Conservation (phyloP, 2,329 filamentous ascomycete species). For the Pseudogymnoascus sp. region DNA sequence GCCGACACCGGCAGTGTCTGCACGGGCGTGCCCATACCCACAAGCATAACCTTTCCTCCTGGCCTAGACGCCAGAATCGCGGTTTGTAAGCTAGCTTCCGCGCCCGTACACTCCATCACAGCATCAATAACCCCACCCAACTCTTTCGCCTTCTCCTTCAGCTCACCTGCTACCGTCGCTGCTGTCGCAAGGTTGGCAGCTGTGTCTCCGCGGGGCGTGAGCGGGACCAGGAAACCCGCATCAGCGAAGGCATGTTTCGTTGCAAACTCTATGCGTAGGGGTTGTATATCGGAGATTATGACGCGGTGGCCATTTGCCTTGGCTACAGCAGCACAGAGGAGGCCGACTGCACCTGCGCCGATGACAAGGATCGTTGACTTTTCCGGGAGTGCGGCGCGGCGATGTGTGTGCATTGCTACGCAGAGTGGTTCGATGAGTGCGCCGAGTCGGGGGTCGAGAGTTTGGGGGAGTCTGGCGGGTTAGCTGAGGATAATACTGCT, state of each 20-base stretch:
- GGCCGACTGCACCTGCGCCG: conserved; percentile 78
- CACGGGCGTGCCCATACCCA: conserved; percentile 81
- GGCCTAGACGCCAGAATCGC: conserved; percentile 61
- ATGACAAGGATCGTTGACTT: conserved; percentile 76
- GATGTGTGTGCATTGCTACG: conserved; percentile 77
- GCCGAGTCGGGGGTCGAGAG: conserved; percentile 73
- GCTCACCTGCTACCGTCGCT: conserved; percentile 29
- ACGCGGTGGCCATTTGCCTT: conserved; percentile 74
- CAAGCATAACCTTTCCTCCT: conserved; percentile 78
- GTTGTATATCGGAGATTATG: conserved; percentile 78
- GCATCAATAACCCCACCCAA: conserved; percentile 64
- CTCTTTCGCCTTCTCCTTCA: conserved; percentile 28
- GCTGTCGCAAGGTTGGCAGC: conserved; percentile 58
- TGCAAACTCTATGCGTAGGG: conserved; percentile 72
- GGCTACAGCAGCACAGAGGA: conserved; percentile 81
- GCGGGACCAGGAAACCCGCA: conserved; percentile 52
- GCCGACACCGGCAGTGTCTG: conserved; percentile 90
- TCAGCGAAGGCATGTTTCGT: conserved; percentile 64
- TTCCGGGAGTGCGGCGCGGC: conserved; percentile 63
- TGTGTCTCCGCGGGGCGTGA: conserved; percentile 62
- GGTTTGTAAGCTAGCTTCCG: conserved; percentile 69
- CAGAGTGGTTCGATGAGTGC: conserved; percentile 84
- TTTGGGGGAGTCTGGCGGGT: conserved; percentile 51
- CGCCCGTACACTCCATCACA: conserved; percentile 74
- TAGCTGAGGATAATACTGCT: background rate